Conservation (phyloP, 345 rosid genomes). For the Aquilaria malaccensis region DNA sequence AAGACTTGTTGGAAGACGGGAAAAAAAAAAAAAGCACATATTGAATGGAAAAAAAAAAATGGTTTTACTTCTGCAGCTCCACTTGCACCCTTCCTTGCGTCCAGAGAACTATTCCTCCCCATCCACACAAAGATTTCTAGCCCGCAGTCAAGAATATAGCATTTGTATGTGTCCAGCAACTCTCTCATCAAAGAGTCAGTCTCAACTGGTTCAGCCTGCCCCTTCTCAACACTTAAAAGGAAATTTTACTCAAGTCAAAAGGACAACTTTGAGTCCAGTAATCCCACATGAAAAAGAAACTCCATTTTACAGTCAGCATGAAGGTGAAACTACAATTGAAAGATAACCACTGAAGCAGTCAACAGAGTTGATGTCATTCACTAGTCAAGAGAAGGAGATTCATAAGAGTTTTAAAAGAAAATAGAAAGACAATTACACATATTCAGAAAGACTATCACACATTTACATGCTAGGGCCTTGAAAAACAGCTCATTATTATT, state of each 20-base stretch:
- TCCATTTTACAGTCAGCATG: too few species aligned
- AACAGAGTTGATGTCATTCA: background rate
- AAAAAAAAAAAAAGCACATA: constrained; percentile 9
- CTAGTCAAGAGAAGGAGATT: too few species aligned
- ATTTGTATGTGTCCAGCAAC: constrained; percentile 67
- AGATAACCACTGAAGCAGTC: background rate
- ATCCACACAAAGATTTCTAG: constrained; percentile 87
- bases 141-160: constrained; percentile 86
- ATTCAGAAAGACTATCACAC: too few species aligned
- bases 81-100: constrained; percentile 81
- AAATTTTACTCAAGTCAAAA: constrained; percentile 26
- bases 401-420: too few species aligned
- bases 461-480: too few species aligned
- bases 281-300: constrained; percentile 1
- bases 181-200: constrained; percentile 68
- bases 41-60: constrained; percentile 9
- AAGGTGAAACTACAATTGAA: background rate
- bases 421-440: too few species aligned
- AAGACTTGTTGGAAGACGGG: constrained; percentile 2
- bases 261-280: constrained; percentile 7
- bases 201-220: constrained; percentile 62
- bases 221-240: constrained; percentile 72
- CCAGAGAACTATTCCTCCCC: constrained; percentile 82
- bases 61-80: constrained; percentile 68
- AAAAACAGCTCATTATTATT: background rate